Conservation (phyloP, 257 asterid species). For the Buddleja alternifolia region DNA sequence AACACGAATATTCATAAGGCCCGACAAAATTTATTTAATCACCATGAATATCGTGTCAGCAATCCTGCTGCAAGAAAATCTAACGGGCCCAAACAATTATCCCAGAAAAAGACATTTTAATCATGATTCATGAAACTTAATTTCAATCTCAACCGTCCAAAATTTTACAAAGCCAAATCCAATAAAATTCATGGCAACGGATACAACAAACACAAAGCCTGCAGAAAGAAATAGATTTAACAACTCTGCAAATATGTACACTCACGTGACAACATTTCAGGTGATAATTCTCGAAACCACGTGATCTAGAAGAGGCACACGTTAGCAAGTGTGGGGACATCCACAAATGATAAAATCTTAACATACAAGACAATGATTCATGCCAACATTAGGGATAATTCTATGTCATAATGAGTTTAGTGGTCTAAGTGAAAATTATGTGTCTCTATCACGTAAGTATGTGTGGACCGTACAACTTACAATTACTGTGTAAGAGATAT, state of each 20-base stretch:
- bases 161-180: constrained; percentile 3
- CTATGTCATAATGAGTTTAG: no score
- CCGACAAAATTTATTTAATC: not conserved
- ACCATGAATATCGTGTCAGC: not conserved
- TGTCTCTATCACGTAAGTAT: no score
- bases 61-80: constrained; percentile 12
- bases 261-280: constrained; percentile 40
- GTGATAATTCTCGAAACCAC: no score
- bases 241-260: constrained; percentile 17
- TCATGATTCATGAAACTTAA: constrained; percentile 22
- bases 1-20: no score
- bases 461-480: no score
- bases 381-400: no score
- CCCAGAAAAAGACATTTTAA: constrained; percentile 8
- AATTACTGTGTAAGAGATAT: no score
- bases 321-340: not conserved
- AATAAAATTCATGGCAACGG: constrained; percentile 28
- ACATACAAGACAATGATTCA: constrained; percentile 11
- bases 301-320: not conserved
- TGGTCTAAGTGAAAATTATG: no score
- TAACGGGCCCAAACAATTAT: not conserved
- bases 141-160: constrained; percentile 27
- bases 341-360: not conserved
- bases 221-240: not conserved
- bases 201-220: constrained; percentile 32